Percentiles rank a stretch among this genome's conserved stretches.
These are phyloP conservation scores for Corchorus olitorius DNA, from an alignment of 345 rosid species.

Conservation along the genomic window DNA sequence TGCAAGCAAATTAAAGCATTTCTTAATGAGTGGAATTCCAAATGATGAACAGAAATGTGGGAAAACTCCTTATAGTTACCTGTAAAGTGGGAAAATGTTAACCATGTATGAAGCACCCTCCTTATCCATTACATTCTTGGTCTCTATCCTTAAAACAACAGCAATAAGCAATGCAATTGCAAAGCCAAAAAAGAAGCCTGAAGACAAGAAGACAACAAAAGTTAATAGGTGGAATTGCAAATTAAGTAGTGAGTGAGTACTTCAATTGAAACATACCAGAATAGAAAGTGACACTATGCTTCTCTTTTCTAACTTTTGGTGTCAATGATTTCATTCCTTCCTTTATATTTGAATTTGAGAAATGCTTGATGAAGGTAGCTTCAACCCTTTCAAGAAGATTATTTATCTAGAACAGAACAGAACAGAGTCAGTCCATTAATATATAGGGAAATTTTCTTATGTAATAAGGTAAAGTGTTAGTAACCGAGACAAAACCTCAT, in stretches of 20 bases:
- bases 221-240: background rate
- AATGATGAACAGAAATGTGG: background rate
- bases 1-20: slow-evolving; percentile 33
- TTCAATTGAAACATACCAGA: slow-evolving; percentile 43
- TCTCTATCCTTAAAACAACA: slow-evolving; percentile 53
- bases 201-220: slow-evolving; percentile 14
- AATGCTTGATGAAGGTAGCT: slow-evolving; percentile 58
- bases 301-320: slow-evolving; percentile 59
- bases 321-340: slow-evolving; percentile 65
- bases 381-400: slow-evolving; percentile 66
- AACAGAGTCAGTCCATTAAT: background rate
- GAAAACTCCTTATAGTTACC: slow-evolving; percentile 37
- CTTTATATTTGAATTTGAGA: slow-evolving; percentile 57
- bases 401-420: slow-evolving; percentile 41
- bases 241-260: background rate
- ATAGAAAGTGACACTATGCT: slow-evolving; percentile 64
- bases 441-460: background rate
- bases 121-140: slow-evolving; percentile 46
- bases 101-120: slow-evolving; percentile 57
- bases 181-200: slow-evolving; percentile 75
- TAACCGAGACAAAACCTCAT: slow-evolving; percentile 52
- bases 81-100: slow-evolving; percentile 75
- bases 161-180: slow-evolving; percentile 56
- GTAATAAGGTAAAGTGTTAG: background rate
- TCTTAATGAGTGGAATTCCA: too few species aligned